Conservation (phyloP, 768 basidiomycete species). For the Strobilomyces echinocephalus region DNA sequence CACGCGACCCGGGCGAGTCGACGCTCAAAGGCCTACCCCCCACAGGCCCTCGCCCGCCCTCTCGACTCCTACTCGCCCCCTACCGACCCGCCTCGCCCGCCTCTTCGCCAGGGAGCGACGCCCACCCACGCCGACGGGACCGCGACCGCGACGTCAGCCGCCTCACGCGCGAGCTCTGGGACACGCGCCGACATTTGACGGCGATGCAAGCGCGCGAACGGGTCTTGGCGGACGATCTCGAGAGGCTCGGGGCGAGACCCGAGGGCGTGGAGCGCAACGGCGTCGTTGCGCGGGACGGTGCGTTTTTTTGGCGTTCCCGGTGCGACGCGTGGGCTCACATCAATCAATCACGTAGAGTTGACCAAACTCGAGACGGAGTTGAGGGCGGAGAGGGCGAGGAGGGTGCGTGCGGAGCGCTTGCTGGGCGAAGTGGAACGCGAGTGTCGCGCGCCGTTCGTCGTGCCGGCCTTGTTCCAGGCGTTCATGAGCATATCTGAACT, state of each 20-base stretch:
- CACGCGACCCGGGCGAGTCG: constrained; percentile 11
- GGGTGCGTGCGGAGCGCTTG: constrained; percentile 41
- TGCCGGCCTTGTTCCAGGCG: constrained; percentile 51
- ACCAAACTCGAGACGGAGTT: constrained; percentile 33
- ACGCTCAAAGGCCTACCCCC: background rate
- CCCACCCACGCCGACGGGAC: background rate
- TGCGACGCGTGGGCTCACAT: background rate
- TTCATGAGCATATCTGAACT: constrained; percentile 47
- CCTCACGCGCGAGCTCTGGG: constrained; percentile 27
- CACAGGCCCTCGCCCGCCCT: background rate
- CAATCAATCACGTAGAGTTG: constrained; percentile 7
- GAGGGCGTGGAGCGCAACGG: background rate
- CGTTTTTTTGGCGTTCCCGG: no score
- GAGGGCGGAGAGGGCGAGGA: constrained; percentile 31
- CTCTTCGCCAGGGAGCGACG: background rate
- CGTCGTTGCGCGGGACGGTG: constrained; percentile 13
- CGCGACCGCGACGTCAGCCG: constrained; percentile 1
- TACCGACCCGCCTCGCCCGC: background rate
- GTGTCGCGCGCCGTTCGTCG: constrained; percentile 49
- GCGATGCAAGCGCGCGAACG: constrained; percentile 24
- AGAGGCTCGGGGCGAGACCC: constrained; percentile 9
- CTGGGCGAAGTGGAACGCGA: constrained; percentile 48
- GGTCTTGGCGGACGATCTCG: constrained; percentile 21
- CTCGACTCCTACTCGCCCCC: background rate
- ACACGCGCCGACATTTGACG: constrained; percentile 22